Evolutionary conservation across 1,284 basidiomycete genomes (phyloP), one percentile per base, ranked within the genome.

Genomic region (Cutaneotrichosporon spelunceum): DNA sequence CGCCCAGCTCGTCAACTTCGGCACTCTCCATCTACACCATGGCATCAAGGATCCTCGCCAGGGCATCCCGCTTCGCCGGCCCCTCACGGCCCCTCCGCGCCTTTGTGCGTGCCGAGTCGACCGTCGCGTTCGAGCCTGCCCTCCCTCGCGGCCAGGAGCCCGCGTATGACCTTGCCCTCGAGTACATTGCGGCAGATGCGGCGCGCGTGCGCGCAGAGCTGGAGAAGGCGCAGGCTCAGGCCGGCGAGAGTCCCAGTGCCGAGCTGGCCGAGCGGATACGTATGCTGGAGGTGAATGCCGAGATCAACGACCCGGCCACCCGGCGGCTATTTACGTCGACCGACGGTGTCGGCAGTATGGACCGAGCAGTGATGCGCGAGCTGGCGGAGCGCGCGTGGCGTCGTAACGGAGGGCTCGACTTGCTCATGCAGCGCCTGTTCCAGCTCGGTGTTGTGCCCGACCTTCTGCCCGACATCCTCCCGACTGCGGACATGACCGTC

Each of bases 381-480:
- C 80, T 98, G 24, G 81, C 89, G 3, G 91, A 97, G 78, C 85
- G 90, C 68, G 82, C 84, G 62, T 98, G 95, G 95, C 83, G 89
- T 56, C 86, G 87, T 60, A 85, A 90, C 39, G 93, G 94, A 7
- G 83, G 84, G 45, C 81, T 96, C 53, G 92, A 95, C 72, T 81
- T 92, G 48, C 80, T 96, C 75, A 96, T 96, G 90, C 90, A 97
- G 77, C 88, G 93, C 69, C 77, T 95, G 52, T 83, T 89, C 70
- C 88, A 93, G 79, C 92, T 97, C 90, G 81, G 88, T 56, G 86
- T 98, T 57, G 82, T 96, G 4, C 94, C 95, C 0, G 95, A 98
- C 74, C 80, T 94, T 2, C 75, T 97, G 8, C 85, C 90, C 0
- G 81, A 81, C 34, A 77, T 95, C 21, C 84, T 84, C 55, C 91